Evolutionary conservation across 257 asterid genomes (phyloP).

Genomic region (Phtheirospermum japonicum): DNA sequence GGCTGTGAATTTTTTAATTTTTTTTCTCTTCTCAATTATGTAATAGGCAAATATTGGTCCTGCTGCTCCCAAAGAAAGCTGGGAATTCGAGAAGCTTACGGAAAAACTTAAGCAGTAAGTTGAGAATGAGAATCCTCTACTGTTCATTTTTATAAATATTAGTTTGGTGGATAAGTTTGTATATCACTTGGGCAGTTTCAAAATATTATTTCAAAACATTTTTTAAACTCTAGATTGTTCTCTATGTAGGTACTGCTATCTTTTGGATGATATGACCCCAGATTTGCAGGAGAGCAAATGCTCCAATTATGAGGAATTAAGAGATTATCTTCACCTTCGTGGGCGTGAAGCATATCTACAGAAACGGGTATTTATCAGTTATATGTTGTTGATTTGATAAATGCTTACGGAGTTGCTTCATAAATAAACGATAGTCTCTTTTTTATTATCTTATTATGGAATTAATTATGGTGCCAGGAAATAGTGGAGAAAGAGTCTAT

Average conservation of each 20-base stretch:
- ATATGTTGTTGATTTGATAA: not conserved
- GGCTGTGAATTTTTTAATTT: slow-evolving; percentile 5
- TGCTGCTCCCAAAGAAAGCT: slow-evolving; percentile 84
- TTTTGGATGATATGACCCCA: slow-evolving; percentile 60
- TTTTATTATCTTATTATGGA: not conserved
- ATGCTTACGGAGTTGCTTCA: slow-evolving; percentile 14
- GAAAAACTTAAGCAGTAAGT: slow-evolving; percentile 91
- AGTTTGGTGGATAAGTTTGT: slow-evolving; percentile 16
- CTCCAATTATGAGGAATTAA: slow-evolving; percentile 49
- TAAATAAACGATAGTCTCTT: slow-evolving; percentile 37
- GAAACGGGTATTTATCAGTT: slow-evolving; percentile 56
- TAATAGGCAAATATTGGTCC: slow-evolving; percentile 82
- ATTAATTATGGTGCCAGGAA: slow-evolving; percentile 42
- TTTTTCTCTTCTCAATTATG: slow-evolving; percentile 23
- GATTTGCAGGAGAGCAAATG: slow-evolving; percentile 44
- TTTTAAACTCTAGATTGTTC: slow-evolving; percentile 7
- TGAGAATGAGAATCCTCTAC: not conserved
- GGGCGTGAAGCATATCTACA: slow-evolving; percentile 83
- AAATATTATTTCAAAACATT: no score
- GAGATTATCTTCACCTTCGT: slow-evolving; percentile 56
- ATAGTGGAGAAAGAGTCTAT: slow-evolving; percentile 92
- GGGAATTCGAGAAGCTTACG: slow-evolving; percentile 89
- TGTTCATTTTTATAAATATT: slow-evolving; percentile 3
- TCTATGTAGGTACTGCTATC: slow-evolving; percentile 59
- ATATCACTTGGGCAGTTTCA: not conserved